Evolutionary conservation across 106 monocot species (phyloP), one percentile per base, ranked within the genome.

Genomic region (Allium fistulosum): DNA sequence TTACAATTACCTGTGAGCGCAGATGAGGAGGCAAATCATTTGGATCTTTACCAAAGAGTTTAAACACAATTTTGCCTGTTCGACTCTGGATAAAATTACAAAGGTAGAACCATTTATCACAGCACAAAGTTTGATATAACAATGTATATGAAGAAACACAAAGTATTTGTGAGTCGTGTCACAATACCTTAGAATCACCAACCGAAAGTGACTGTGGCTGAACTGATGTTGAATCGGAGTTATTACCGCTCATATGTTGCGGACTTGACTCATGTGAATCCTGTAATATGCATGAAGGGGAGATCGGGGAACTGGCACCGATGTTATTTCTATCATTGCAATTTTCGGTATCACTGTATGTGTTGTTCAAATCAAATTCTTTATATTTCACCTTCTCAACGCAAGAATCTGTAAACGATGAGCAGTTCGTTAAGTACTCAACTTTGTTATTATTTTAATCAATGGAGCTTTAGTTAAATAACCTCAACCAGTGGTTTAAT

Each of bases 21-120:
- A 94, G 64, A 82, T 63, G 58, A 65, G 74, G 72, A 78, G 94
- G 86, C 50, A 94, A 71, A 76, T 87, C 90, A 73, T 71, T 81
- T 66, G 94, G 94, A 46, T 90, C 84, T 84, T 94, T 94, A 52
- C 90, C 94, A 62, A 94, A 94, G 50, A 94, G 90, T 61, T 94
- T 94, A 71, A 94, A 94, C 7, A 94, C 78, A 57, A 94, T 90
- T 57, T 76, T 90, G 80, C 84, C 90, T 18, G 94, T 94, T 62
- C 80, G 77, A 50, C 76, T 74, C 94, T 94, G 94, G 11, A 79
- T 17, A 48, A 26, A 65, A 65, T 45, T 22, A 12, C 4, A 37
- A 62, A 62, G 7, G 65, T 49, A 49, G 1, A 65, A 8, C 49
- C 16, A 65, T 47, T 37, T 37, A 37, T 37, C 37, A 37, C 37